Evolutionary conservation across 805 yeast genomes (phyloP), one percentile per base, ranked within the genome.

Genomic region (Barnettozyma salicaria): DNA sequence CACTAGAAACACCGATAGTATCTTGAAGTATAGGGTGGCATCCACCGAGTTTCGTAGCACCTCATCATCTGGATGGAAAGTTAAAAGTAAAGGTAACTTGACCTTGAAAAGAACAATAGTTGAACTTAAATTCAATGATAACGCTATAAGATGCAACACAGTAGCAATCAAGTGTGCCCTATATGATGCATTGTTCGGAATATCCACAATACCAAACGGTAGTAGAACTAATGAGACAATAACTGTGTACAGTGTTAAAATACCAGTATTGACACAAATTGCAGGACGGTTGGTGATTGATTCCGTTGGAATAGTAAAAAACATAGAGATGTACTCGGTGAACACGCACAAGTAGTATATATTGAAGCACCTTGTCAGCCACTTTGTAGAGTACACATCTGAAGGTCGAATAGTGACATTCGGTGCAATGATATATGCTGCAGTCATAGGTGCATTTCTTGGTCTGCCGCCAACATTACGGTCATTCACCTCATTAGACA

Each of bases 231-330:
- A 9, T 19, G 30, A 25, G 6, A 32, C 18, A 13, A 19, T 8
- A n/a, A 32, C 30, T 6, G 27, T 11, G 11, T 19, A 27, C 8
- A 48, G 13, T 13, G 48, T 19, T 19, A 28, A 29, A 24, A 43
- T 26, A 16, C 28, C 37, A 4, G 37, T 21, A 11, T 47, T 18
- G 14, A 43, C 11, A 20, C 47, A 43, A 7, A 48, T 22, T 1
- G 36, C 35, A 7, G 55, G 53, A 18, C 52, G 40, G 31, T 47
- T 44, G 4, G n/a, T n/a, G 19, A 50, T 25, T 8, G 39, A 41
- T 11, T 45, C 49, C 28, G 49, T 44, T 7, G 53, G 50, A 12
- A 43, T 20, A 6, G 29, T 21, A 5, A 29, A 8, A 19, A 48
- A 45, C 28, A 42, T 38, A 11, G 33, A 34, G 2, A 49, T 4